Percentiles rank a stretch among this genome's conserved stretches.
phyloP scores from a whole-genome alignment of 2,329 filamentous ascomycete genomes.

The Dothiorella sarmentorum region DNA sequence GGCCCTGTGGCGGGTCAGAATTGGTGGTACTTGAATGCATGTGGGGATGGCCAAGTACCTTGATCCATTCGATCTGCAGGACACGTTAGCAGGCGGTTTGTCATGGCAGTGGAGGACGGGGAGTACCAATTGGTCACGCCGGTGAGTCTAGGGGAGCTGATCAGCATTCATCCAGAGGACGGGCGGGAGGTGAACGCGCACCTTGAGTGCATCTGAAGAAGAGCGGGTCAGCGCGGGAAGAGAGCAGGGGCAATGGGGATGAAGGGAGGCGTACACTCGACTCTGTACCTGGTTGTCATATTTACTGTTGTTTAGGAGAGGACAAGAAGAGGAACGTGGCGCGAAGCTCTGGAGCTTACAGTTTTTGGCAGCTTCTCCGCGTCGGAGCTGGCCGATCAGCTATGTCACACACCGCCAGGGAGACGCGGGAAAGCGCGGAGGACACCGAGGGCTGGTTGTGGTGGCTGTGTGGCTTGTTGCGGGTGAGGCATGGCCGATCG shows the following conservation, averaged over 20 bases:
- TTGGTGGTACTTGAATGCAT: no score
- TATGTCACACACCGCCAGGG: slow-evolving; percentile 3
- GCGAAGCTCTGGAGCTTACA: slow-evolving; percentile 2
- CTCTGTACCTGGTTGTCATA: slow-evolving; percentile 43
- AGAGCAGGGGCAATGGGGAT: background rate
- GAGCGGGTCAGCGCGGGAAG: slow-evolving; percentile 3
- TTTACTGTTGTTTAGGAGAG: slow-evolving; percentile 19
- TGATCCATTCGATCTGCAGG: slow-evolving; percentile 80
- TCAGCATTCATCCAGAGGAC: background rate
- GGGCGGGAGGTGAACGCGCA: slow-evolving; percentile 31
- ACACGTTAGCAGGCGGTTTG: slow-evolving; percentile 19
- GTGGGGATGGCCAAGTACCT: slow-evolving; percentile 47
- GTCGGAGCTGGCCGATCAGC: slow-evolving; percentile 12
- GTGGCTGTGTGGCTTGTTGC: no score
- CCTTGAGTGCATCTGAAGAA: slow-evolving; percentile 60
- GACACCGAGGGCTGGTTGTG: no score
- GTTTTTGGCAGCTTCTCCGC: slow-evolving; percentile 3
- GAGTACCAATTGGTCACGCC: slow-evolving; percentile 85
- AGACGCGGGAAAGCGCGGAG: no score
- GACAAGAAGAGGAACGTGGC: background rate
- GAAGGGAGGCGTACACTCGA: slow-evolving; percentile 41
- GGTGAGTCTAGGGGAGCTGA: slow-evolving; percentile 66
- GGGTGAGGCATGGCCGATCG: background rate
- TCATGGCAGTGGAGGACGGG: slow-evolving; percentile 20
- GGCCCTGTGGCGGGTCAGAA: slow-evolving; percentile 33